phyloP scores from a whole-genome alignment of 495 filamentous ascomycete species.

The Trichoderma gamsii region DNA sequence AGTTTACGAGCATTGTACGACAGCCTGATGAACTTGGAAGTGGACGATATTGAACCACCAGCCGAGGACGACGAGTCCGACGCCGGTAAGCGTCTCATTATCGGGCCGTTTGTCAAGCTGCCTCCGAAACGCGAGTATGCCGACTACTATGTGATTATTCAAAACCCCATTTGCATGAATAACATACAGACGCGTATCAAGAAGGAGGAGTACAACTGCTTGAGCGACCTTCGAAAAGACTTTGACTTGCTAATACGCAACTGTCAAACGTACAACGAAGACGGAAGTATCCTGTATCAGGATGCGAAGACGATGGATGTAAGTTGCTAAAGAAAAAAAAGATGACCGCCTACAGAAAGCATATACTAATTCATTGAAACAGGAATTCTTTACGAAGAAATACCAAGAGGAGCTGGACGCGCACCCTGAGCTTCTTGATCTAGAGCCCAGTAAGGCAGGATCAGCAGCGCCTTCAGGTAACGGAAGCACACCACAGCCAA shows the following conservation, averaged over 20 bases:
- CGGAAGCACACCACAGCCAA: slow-evolving; percentile 63
- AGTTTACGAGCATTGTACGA: slow-evolving; percentile 71
- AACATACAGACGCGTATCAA: slow-evolving; percentile 90
- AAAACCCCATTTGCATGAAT: slow-evolving; percentile 87
- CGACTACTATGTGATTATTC: slow-evolving; percentile 91
- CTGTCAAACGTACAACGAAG: slow-evolving; percentile 92
- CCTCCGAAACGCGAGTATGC: slow-evolving; percentile 82
- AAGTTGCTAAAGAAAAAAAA: slow-evolving; percentile 28
- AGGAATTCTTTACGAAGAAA: slow-evolving; percentile 62
- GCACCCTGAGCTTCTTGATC: slow-evolving; percentile 67
- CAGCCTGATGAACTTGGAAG: slow-evolving; percentile 71
- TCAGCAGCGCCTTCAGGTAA: slow-evolving; percentile 61
- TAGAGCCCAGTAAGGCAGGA: slow-evolving; percentile 51
- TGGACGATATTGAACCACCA: slow-evolving; percentile 49
- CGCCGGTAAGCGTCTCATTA: slow-evolving; percentile 60
- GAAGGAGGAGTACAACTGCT: slow-evolving; percentile 77
- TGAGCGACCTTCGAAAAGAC: slow-evolving; percentile 75
- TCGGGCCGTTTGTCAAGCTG: slow-evolving; percentile 88
- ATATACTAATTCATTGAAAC: neutral
- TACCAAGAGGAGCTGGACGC: slow-evolving; percentile 63
- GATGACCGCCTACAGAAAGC: neutral
- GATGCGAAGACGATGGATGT: slow-evolving; percentile 95
- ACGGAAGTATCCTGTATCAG: slow-evolving; percentile 79
- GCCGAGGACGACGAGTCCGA: slow-evolving; percentile 49
- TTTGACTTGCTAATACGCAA: slow-evolving; percentile 80